Base-by-base conservation (phyloP, 768 basidiomycete genomes). In the Xerocomus spinulosus region DNA sequence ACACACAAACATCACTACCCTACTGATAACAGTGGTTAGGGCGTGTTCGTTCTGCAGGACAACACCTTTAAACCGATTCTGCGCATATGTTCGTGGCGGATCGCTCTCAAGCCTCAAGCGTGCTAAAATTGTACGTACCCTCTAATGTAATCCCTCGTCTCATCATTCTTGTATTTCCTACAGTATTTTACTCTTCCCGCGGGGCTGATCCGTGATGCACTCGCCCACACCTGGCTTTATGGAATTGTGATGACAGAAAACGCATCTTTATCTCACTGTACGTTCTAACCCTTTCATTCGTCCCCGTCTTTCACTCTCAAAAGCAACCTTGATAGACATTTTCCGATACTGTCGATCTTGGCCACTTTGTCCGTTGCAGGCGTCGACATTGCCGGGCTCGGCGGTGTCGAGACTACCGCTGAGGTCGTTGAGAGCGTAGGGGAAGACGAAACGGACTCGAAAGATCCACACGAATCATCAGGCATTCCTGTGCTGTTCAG, bases 11-110 rank as follows among this genome's bases (percentile, higher is more conserved):
- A 20, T 0, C n/a, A n/a, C n/a, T 1, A 21, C 33, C 39, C 9
- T 24, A 18, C 12, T 41, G 14, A 43, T 32, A 24, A 12, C 17
- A 3, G 23, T 9, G n/a, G 6, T 35, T 42, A 95, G 92, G 93
- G 93, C 6, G 83, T 94, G 13, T 96, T 93, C 53, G 93, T 96
- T 4, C 74, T 97, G 2, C 92, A 94, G 67, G 93, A 95, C 55
- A 91, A 92, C 56, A 67, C 81, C 0, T 96, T 96, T 71, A 92
- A 86, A 57, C 90, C 93, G 0, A 80, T 95, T 33, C 67, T 81
- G 5, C 81, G 88, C 29, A 66, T 95, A 34, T 92, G 92, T 3
- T 87, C 89, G 1, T 85, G 84, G 77, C 77, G 54, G 84, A 90
- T n/a, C 75, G 85, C 14, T 72, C 81, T 15, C 86, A 90, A 40